Evolutionary conservation across 768 basidiomycete genomes (phyloP).

Genomic region (Russula griseocarnosa): DNA sequence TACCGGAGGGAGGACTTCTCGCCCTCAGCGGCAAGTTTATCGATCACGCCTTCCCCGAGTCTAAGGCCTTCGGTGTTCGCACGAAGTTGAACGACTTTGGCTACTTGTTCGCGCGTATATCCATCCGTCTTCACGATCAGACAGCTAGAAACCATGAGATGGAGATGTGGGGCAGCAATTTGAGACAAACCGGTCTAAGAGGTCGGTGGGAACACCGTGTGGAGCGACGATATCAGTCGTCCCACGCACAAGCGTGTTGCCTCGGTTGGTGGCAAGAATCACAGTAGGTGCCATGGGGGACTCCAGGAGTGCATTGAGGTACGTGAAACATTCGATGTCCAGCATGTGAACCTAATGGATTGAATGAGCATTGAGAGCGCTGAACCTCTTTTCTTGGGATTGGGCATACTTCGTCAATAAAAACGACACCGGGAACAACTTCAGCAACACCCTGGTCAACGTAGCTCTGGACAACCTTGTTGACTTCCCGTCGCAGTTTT

Average conservation of each 20-base stretch:
- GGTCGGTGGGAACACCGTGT: slow-evolving; percentile 90
- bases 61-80: slow-evolving; percentile 84
- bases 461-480: slow-evolving; percentile 95
- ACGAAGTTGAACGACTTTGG: slow-evolving; percentile 79
- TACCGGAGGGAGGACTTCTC: slow-evolving; percentile 78
- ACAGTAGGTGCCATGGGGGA: slow-evolving; percentile 97
- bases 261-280: slow-evolving; percentile 93
- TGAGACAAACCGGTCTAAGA: slow-evolving; percentile 74
- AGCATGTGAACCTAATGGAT: slow-evolving; percentile 90
- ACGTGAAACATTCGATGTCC: slow-evolving; percentile 99
- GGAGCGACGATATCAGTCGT: slow-evolving; percentile 89
- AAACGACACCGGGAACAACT: slow-evolving; percentile 95
- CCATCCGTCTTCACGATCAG: slow-evolving; percentile 92
- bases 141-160: slow-evolving; percentile 48
- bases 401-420: slow-evolving; percentile 88
- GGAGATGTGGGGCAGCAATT: slow-evolving; percentile 2
- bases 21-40: slow-evolving; percentile 76
- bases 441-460: slow-evolving; percentile 99
- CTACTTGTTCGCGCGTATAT: slow-evolving; percentile 80
- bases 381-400: slow-evolving; percentile 3
- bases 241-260: slow-evolving; percentile 86
- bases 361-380: not conserved
- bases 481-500: slow-evolving; percentile 90
- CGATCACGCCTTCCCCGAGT: slow-evolving; percentile 70
- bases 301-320: slow-evolving; percentile 92